Evolutionary conservation across 805 yeast genomes (phyloP).

Genomic region (Nakazawaea wickerhamii): DNA sequence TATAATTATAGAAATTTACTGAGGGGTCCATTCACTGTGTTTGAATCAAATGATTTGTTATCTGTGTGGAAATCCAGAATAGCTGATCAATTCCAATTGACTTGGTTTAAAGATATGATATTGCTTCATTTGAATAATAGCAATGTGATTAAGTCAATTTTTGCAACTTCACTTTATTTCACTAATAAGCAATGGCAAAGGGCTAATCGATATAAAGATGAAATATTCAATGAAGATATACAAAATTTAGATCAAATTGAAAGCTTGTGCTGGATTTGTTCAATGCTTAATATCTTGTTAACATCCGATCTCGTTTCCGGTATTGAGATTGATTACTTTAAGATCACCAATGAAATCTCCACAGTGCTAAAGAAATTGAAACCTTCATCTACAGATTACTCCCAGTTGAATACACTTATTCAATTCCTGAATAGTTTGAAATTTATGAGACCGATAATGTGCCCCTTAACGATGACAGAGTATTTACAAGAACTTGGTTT

Average conservation of each 20-base stretch:
- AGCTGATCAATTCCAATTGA: neutral
- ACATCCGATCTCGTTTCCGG: neutral
- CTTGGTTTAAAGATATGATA: constrained; percentile 2
- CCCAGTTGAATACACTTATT: neutral
- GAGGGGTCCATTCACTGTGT: constrained; percentile 8
- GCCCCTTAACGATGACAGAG: neutral
- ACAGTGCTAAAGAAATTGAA: neutral
- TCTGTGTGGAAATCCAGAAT: neutral
- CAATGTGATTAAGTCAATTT: constrained; percentile 3
- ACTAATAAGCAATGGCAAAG: neutral
- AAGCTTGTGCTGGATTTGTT: constrained; percentile 2
- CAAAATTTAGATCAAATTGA: no score
- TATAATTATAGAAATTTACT: neutral
- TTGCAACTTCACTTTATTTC: neutral
- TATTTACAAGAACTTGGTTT: constrained; percentile 2
- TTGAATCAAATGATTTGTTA: constrained; percentile 7
- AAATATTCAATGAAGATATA: no score
- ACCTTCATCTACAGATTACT: neutral
- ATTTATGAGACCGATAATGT: neutral
- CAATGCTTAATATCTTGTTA: constrained; percentile 5
- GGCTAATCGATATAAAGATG: neutral
- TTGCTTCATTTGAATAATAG: neutral
- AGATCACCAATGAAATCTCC: neutral
- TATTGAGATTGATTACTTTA: neutral
- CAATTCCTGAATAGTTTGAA: constrained; percentile 8